phyloP scores from a whole-genome alignment of 192 early-diverging fungal genomes.

The Physocladia obscura region DNA sequence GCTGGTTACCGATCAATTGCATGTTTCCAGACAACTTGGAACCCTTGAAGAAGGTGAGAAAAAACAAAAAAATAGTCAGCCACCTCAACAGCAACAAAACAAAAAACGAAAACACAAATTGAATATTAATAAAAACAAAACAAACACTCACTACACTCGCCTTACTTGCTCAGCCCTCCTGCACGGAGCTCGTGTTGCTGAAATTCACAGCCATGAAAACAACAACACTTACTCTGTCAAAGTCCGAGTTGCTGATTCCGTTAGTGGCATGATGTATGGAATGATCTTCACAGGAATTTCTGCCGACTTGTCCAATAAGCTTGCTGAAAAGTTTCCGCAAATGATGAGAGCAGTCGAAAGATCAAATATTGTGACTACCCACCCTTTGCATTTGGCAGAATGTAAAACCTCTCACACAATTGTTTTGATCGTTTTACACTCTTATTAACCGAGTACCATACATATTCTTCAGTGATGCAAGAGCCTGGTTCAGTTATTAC shows the following conservation, averaged over 20 bases:
- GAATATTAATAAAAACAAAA: no score
- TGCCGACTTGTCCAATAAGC: neutral
- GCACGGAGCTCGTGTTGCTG: neutral
- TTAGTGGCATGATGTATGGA: neutral
- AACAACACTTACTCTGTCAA: conserved; percentile 21
- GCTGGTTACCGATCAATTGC: neutral
- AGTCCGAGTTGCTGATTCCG: neutral
- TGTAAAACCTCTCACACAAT: neutral
- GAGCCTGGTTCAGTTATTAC: conserved; percentile 7
- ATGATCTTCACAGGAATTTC: conserved; percentile 22
- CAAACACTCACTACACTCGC: no score
- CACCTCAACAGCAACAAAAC: no score
- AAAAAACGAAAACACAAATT: no score
- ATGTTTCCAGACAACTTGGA: neutral
- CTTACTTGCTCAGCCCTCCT: neutral
- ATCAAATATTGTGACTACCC: neutral
- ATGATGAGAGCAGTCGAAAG: neutral
- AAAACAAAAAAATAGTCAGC: no score
- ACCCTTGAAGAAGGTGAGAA: neutral
- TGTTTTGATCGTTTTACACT: neutral
- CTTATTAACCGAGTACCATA: no score
- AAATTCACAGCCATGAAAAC: conserved; percentile 8
- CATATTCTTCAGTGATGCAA: conserved; percentile 9
- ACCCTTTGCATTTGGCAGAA: conserved; percentile 7
- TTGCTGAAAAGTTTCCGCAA: neutral